Conservation (phyloP, 768 basidiomycete species). For the Boletus rubropictus region DNA sequence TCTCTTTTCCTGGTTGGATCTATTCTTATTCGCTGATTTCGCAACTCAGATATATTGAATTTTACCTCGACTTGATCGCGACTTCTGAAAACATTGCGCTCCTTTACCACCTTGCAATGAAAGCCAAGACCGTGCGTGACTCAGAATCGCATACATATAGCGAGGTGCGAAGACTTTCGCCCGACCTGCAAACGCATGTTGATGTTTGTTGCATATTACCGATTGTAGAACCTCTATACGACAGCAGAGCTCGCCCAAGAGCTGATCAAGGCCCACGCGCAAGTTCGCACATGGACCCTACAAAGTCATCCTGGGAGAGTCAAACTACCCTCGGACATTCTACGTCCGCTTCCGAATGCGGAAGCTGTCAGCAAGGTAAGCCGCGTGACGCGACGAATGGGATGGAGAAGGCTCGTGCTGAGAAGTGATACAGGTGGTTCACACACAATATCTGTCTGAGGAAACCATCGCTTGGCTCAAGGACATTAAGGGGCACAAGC, state of each 20-base stretch:
- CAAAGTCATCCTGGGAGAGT: constrained; percentile 77
- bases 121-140: constrained; percentile 85
- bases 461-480: constrained; percentile 53
- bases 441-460: constrained; percentile 62
- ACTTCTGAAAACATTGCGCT: constrained; percentile 79
- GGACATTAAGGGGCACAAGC: constrained; percentile 39
- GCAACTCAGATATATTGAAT: constrained; percentile 69
- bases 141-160: constrained; percentile 58
- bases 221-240: constrained; percentile 72
- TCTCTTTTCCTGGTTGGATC: background rate
- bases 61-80: constrained; percentile 76
- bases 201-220: background rate
- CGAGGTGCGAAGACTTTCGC: constrained; percentile 44
- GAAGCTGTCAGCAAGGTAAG: constrained; percentile 62
- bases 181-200: background rate
- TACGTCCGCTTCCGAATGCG: constrained; percentile 60
- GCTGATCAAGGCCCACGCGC: constrained; percentile 65
- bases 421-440: constrained; percentile 47
- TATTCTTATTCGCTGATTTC: background rate
- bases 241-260: constrained; percentile 87
- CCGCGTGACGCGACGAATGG: background rate
- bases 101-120: constrained; percentile 74
- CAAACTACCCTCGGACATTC: constrained; percentile 75
- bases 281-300: constrained; percentile 65
- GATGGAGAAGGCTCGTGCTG: background rate